These are phyloP conservation scores for Ceratobasidium sp. DNA, from an alignment of 1,284 basidiomycete species.

Conservation along the genomic window DNA sequence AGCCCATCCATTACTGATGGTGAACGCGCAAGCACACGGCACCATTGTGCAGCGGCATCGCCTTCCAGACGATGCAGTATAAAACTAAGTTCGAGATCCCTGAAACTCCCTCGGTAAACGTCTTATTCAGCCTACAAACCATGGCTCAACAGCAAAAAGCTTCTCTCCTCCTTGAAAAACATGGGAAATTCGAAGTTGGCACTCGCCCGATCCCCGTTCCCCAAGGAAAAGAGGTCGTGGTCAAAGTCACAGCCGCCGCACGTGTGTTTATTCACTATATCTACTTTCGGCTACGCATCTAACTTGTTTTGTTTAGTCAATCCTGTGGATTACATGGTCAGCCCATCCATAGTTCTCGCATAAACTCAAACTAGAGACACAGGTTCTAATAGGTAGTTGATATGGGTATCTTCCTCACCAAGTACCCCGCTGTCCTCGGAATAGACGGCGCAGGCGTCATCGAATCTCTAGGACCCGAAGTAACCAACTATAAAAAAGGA, in stretches of 20 bases:
- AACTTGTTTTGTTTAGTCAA: constrained; percentile 15
- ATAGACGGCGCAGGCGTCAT: constrained; percentile 37
- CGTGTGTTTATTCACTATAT: constrained; percentile 1
- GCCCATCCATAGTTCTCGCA: not conserved
- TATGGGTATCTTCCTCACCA: constrained; percentile 17
- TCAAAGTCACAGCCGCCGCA: constrained; percentile 60
- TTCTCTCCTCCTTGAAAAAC: constrained; percentile 51
- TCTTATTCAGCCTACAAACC: no score
- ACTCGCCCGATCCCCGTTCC: constrained; percentile 58
- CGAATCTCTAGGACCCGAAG: constrained; percentile 25
- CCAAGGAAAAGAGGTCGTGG: constrained; percentile 61
- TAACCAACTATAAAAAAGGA: constrained; percentile 31
- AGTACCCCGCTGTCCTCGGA: constrained; percentile 41
- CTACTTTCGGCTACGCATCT: not conserved
- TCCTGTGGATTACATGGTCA: constrained; percentile 40
- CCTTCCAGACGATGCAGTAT: no score
- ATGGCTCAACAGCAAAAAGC: constrained; percentile 49
- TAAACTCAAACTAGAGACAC: not conserved
- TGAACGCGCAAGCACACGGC: no score
- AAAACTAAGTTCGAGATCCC: no score
- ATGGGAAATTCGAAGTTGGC: constrained; percentile 51
- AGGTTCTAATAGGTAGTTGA: constrained; percentile 13
- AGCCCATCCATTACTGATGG: no score
- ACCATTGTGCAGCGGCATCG: no score
- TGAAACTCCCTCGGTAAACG: no score